These are phyloP conservation scores for Lepidium aucheri DNA, from an alignment of 345 rosid genomes.

Conservation along the genomic window DNA sequence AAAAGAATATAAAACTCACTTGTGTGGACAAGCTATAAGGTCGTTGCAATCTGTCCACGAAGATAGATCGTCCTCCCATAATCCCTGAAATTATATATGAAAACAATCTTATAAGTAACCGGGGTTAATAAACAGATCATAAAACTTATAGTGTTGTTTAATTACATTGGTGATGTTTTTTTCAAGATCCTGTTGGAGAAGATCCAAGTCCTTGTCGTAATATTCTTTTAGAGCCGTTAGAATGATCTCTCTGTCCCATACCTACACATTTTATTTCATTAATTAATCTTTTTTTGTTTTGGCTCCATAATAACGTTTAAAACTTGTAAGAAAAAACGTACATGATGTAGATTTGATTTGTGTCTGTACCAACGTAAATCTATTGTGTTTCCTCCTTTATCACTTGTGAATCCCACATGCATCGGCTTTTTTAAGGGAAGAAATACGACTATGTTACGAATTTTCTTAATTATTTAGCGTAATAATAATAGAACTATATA, in stretches of 20 bases:
- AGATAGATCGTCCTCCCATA: constrained; percentile 65
- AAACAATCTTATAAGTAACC: not conserved
- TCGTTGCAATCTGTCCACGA: constrained; percentile 73
- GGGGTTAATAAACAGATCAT: not conserved
- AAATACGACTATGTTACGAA: not conserved
- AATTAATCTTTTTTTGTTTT: not conserved
- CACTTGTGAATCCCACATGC: constrained; percentile 82
- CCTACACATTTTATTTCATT: constrained; percentile 31
- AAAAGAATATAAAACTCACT: constrained; percentile 31
- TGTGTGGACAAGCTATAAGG: constrained; percentile 56
- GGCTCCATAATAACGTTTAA: not conserved
- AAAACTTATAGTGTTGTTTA: not conserved
- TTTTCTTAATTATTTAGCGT: too few species aligned
- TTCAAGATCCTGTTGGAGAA: constrained; percentile 57
- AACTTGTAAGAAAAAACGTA: constrained; percentile 23
- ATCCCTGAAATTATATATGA: constrained; percentile 38
- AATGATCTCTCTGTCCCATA: constrained; percentile 92
- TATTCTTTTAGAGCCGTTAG: constrained; percentile 64
- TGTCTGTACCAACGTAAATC: constrained; percentile 78
- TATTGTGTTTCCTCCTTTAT: constrained; percentile 85
- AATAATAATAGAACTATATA: not conserved
- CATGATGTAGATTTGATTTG: constrained; percentile 92
- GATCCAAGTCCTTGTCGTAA: constrained; percentile 64
- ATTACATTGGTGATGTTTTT: constrained; percentile 71
- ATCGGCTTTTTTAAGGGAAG: constrained; percentile 46